phyloP scores from a whole-genome alignment of 139 green algal species.

The Coelastrella sp. region DNA sequence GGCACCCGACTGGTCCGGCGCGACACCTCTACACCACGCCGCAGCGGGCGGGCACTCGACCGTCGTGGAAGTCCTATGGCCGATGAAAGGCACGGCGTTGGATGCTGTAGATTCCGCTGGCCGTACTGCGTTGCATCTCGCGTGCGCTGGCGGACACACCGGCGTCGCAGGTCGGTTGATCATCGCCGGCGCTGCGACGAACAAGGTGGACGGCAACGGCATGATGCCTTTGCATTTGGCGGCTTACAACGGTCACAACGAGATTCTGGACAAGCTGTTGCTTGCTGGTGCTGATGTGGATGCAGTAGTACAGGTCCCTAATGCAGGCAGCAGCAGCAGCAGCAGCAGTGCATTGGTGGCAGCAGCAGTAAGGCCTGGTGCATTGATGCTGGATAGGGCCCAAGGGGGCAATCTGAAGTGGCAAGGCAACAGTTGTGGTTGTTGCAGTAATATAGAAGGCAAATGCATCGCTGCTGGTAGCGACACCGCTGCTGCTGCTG shows the following conservation, averaged over 20 bases:
- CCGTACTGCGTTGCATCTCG: constrained; percentile 26
- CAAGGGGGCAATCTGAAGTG: neutral
- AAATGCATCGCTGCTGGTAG: neutral
- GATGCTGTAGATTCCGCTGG: neutral
- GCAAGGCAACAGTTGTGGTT: neutral
- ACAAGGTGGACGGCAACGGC: neutral
- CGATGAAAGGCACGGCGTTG: neutral
- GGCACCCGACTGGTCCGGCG: neutral
- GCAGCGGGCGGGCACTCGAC: neutral
- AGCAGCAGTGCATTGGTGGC: neutral
- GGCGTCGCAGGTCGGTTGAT: constrained; percentile 21
- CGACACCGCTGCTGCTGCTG: constrained; percentile 9
- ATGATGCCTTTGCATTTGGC: constrained; percentile 42
- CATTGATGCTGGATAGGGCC: neutral
- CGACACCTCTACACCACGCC: constrained; percentile 25
- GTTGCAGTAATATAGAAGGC: neutral
- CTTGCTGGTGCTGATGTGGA: constrained; percentile 38
- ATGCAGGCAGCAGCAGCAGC: constrained; percentile 1
- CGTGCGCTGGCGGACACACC: neutral
- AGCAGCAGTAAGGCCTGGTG: neutral
- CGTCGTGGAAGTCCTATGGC: constrained; percentile 21
- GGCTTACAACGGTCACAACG: constrained; percentile 29
- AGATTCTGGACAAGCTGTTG: constrained; percentile 35
- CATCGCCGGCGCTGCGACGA: constrained; percentile 27
- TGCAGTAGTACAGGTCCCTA: neutral